phyloP scores from a whole-genome alignment of 31 red algal species.

The Asparagopsis taxiformis region DNA sequence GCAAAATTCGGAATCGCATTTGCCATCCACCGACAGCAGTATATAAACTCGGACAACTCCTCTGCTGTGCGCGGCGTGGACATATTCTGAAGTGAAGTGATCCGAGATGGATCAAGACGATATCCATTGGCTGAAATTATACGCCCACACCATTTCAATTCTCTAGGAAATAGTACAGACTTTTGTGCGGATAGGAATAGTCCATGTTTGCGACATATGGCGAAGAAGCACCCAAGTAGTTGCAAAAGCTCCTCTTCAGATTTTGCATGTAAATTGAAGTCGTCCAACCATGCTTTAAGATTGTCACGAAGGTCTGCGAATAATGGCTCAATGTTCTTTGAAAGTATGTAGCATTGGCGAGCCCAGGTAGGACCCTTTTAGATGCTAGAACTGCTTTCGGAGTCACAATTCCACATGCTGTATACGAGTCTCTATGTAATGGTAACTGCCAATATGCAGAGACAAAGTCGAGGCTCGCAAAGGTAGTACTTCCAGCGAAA shows the following conservation, averaged over 20 bases:
- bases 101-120: neutral
- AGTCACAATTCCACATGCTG: neutral
- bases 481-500: neutral
- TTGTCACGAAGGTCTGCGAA: neutral
- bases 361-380: neutral
- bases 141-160: neutral
- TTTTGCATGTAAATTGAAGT: neutral
- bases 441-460: neutral
- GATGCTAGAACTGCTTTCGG: neutral
- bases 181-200: conserved; percentile 10
- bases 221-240: neutral
- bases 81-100: neutral
- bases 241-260: neutral
- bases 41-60: neutral
- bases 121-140: neutral
- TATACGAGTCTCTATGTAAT: neutral
- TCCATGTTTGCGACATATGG: neutral
- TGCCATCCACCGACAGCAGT: neutral
- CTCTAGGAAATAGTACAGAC: neutral
- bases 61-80: neutral
- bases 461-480: neutral
- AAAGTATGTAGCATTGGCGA: neutral
- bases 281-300: neutral
- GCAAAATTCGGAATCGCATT: neutral
- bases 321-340: neutral